phyloP scores from a whole-genome alignment of 345 rosid species.

The Boechera stricta region DNA sequence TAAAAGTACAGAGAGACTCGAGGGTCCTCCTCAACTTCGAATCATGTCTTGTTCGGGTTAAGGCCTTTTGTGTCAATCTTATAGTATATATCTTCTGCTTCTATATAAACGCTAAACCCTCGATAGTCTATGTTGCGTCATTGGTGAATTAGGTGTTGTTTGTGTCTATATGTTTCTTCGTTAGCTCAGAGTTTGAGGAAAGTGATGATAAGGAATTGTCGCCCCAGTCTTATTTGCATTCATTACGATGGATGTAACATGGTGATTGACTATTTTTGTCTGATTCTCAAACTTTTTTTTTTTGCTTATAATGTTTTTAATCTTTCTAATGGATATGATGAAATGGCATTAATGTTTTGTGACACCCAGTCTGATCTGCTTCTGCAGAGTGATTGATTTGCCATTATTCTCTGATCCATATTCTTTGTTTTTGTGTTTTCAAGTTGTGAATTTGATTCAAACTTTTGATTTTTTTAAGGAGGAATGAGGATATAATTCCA shows the following conservation, averaged over 20 bases:
- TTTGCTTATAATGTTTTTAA: neutral
- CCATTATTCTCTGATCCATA: conserved; percentile 47
- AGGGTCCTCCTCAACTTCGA: neutral
- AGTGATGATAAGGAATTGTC: conserved; percentile 72
- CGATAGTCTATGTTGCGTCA: neutral
- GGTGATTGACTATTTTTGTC: conserved; percentile 73
- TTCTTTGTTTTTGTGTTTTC: neutral
- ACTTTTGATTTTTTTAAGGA: neutral
- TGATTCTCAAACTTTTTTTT: conserved; percentile 5
- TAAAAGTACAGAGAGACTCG: neutral
- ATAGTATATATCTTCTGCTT: neutral
- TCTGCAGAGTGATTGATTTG: conserved; percentile 46
- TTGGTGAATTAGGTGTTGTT: neutral
- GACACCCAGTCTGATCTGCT: conserved; percentile 72
- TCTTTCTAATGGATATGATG: conserved; percentile 43
- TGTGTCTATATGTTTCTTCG: neutral
- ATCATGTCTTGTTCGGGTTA: neutral
- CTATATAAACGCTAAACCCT: neutral
- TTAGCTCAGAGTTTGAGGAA: neutral
- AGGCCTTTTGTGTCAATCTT: neutral
- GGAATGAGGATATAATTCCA: conserved; percentile 72
- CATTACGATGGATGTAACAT: conserved; percentile 47
- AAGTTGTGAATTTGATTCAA: neutral
- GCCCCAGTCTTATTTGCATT: conserved; percentile 92
- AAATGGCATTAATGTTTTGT: conserved; percentile 42